Evolutionary conservation across 2,329 filamentous ascomycete species (phyloP), one percentile per base, ranked within the genome.

Genomic region (Cryoendolithus antarcticus): DNA sequence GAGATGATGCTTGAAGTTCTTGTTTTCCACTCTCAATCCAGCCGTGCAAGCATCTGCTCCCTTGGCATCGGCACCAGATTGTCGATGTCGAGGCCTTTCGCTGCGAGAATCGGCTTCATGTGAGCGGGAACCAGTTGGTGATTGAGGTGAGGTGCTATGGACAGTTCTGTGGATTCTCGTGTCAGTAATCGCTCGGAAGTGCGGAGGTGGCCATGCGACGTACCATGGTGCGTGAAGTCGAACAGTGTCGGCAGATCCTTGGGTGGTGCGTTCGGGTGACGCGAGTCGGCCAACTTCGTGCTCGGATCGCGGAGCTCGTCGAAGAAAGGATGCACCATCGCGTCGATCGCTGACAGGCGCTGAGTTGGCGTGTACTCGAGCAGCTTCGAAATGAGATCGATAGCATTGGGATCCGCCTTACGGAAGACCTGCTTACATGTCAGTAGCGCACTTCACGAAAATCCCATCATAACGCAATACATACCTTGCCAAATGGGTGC

Each of bases 311-410:
- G 77, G 47, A 98, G 72, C 64, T 98, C 91, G 57, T 98, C 89
- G 57, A 98, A 98, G 74, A 96, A 98, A 30, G 91, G 86, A 56
- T 98, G 91, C 42, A 93, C 82, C 88, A 98, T 94, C 38, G 91
- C 91, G 56, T 96, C 86, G 47, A 98, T 79, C 13, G 91, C 86
- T 5, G 86, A 85, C 48, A 95, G 74, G 54, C 91, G 83, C 67
- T 96, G 86, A 1, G 91, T 96, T 8, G 91, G 91, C 0, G 91
- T 98, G 65, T 98, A 98, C 66, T 98, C 91, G 42, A 98, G 72
- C 41, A 98, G 71, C 47, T 82, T 81, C 39, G 86, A 91, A 60
- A 98, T 96, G 54, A 98, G 70, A 57, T 96, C 88, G 56, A 98
- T 93, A 30, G 91, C 89, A 56, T 86, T 88, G 27, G 78, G 74